These are phyloP conservation scores for Pseudoturritis turrita DNA, from an alignment of 345 rosid genomes.

Conservation along the genomic window DNA sequence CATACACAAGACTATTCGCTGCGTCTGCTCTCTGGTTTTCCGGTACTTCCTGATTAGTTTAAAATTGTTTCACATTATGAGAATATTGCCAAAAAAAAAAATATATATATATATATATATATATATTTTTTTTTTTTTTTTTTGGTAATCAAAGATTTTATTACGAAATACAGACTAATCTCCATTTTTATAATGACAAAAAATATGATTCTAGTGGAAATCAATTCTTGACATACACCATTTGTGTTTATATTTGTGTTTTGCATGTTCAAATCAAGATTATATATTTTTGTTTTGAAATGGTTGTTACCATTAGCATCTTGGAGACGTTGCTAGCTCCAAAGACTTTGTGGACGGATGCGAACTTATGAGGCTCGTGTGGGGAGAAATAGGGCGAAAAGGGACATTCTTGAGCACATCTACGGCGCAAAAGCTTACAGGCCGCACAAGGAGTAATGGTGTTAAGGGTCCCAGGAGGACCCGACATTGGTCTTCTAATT, in stretches of 20 bases:
- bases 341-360: constrained; percentile 91
- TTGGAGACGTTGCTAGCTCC: constrained; percentile 99
- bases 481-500: constrained; percentile 69
- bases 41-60: constrained; percentile 63
- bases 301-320: constrained; percentile 65
- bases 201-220: no score
- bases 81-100: background rate
- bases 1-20: constrained; percentile 88
- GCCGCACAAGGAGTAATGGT: constrained; percentile 97
- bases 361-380: constrained; percentile 90
- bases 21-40: constrained; percentile 84
- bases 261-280: background rate
- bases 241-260: no score
- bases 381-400: constrained; percentile 97
- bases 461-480: constrained; percentile 77
- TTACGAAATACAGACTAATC: background rate
- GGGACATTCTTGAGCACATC: constrained; percentile 97
- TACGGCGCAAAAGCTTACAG: constrained; percentile 83
- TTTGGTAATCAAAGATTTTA: background rate
- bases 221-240: no score
- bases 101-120: no score
- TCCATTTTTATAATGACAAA: background rate
- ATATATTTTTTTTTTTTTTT: no score
- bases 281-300: background rate
- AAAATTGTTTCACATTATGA: background rate